phyloP scores from a whole-genome alignment of 108 stramenopile genomes.

The Pelagomonas calceolata region DNA sequence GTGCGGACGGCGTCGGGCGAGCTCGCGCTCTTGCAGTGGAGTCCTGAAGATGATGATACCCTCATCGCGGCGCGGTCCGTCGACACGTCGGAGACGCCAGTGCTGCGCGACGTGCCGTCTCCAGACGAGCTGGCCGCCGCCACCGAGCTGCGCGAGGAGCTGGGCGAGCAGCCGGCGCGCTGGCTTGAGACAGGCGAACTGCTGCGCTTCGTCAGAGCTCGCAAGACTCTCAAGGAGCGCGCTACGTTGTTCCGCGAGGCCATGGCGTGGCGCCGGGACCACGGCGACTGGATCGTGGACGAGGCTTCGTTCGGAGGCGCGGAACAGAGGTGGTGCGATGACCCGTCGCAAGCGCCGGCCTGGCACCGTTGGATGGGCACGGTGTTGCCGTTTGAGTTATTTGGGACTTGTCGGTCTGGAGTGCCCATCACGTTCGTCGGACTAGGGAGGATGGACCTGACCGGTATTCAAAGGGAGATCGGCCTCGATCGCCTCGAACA shows the following conservation, averaged over 20 bases:
- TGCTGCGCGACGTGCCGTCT: neutral
- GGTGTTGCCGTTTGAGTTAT: neutral
- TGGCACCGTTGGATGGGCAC: neutral
- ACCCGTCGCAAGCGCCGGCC: neutral
- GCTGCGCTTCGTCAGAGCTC: neutral
- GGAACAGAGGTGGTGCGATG: neutral
- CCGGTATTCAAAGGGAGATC: neutral
- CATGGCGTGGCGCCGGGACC: neutral
- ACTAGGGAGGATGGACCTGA: neutral
- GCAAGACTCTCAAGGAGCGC: neutral
- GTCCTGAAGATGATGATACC: neutral
- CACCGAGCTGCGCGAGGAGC: neutral
- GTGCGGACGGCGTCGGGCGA: neutral
- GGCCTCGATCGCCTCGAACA: neutral
- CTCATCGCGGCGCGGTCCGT: no score
- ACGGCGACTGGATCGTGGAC: neutral
- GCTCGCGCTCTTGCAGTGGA: neutral
- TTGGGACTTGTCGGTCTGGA: neutral
- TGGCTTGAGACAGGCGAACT: neutral
- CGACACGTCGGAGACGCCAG: no score
- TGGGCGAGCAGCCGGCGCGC: neutral
- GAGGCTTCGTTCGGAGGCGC: neutral
- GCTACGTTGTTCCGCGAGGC: neutral
- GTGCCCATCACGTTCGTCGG: neutral
- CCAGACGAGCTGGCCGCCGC: neutral